These are phyloP conservation scores for Cordyceps cicadae DNA, from an alignment of 2,329 filamentous ascomycete genomes.

Conservation along the genomic window DNA sequence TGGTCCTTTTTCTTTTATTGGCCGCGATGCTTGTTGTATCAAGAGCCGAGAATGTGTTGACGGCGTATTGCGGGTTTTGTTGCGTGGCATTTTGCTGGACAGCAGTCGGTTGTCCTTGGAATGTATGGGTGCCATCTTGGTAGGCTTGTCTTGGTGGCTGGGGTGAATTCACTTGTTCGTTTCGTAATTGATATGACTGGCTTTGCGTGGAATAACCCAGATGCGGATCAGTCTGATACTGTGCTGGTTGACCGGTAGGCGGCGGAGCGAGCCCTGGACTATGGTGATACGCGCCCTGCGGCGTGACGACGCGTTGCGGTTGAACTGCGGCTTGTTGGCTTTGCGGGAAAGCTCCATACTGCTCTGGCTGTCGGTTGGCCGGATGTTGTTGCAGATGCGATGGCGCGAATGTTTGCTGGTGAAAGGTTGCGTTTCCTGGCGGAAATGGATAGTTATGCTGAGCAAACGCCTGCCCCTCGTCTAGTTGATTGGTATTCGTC, in stretches of 20 bases:
- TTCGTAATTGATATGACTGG: conserved; percentile 11
- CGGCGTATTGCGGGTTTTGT: conserved; percentile 14
- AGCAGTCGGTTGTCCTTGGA: not conserved
- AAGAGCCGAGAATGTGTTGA: conserved; percentile 3
- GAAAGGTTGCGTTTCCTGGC: conserved; percentile 24
- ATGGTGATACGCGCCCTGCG: not conserved
- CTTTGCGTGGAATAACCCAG: not conserved
- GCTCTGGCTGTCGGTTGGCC: conserved; percentile 12
- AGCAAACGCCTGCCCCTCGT: conserved; percentile 26
- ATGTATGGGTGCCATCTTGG: not conserved
- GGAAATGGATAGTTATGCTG: conserved; percentile 27
- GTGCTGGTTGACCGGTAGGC: conserved; percentile 19
- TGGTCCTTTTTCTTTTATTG: conserved; percentile 10
- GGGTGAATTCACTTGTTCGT: conserved; percentile 8
- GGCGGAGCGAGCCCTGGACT: conserved; percentile 20
- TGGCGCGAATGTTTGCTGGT: conserved; percentile 15
- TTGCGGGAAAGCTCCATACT: conserved; percentile 14
- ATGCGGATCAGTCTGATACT: conserved; percentile 13
- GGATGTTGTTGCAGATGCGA: conserved; percentile 16
- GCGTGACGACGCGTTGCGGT: conserved; percentile 16
- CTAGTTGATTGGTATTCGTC: conserved; percentile 22
- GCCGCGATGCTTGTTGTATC: not conserved
- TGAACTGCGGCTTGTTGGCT: conserved; percentile 18
- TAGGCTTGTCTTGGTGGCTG: not conserved
- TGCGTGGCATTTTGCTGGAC: conserved; percentile 3